Conservation (phyloP, 2,329 filamentous ascomycete genomes). For the Rachicladosporium sp. region DNA sequence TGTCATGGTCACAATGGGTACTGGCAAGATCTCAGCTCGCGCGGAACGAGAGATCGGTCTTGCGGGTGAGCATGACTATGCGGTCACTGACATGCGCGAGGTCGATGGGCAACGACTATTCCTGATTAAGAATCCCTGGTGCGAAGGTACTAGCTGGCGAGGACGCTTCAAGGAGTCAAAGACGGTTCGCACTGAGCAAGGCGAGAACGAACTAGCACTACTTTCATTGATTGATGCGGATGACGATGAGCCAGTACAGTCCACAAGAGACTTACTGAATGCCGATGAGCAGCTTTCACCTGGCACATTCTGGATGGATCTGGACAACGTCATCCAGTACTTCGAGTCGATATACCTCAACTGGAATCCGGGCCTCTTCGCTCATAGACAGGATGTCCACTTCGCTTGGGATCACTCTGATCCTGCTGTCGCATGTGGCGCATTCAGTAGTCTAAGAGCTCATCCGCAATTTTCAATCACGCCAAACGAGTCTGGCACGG, state of each 20-base stretch:
- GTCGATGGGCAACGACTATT: conserved; percentile 52
- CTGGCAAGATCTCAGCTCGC: conserved; percentile 62
- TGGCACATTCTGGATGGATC: conserved; percentile 84
- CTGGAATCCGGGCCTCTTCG: conserved; percentile 84
- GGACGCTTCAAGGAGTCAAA: conserved; percentile 29
- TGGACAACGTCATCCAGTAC: conserved; percentile 76
- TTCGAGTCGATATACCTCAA: conserved; percentile 96
- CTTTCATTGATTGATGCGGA: too few species aligned
- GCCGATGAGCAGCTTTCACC: conserved; percentile 34
- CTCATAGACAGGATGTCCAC: conserved; percentile 73
- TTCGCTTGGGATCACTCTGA: conserved; percentile 63
- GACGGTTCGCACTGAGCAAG: neutral
- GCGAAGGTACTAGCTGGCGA: conserved; percentile 64
- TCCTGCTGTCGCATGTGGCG: conserved; percentile 19
- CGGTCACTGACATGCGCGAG: conserved; percentile 67
- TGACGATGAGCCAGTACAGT: conserved; percentile 15
- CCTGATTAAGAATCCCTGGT: conserved; percentile 93
- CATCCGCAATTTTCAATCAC: conserved; percentile 50
- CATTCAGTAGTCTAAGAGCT: conserved; percentile 60
- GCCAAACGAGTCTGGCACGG: conserved; percentile 42
- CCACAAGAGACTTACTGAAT: conserved; percentile 24
- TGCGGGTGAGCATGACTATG: conserved; percentile 87
- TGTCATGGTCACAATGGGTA: conserved; percentile 81
- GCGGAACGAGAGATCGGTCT: conserved; percentile 75
- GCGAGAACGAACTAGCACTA: conserved; percentile 4